phyloP scores from a whole-genome alignment of 2,329 filamentous ascomycete genomes.

The Xylaria sp. region DNA sequence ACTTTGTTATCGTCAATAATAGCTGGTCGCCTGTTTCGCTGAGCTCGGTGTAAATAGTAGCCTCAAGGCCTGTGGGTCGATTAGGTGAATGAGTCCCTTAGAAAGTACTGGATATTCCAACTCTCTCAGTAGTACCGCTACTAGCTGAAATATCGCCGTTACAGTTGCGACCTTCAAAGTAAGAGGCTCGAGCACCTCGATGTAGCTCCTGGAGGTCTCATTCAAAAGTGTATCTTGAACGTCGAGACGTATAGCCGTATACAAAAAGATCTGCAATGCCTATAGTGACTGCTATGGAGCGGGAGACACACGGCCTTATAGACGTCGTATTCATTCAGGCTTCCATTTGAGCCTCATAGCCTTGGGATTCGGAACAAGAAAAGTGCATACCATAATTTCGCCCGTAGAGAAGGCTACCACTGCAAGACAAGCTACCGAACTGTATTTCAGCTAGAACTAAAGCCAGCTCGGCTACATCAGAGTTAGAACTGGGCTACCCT shows the following conservation, averaged over 20 bases:
- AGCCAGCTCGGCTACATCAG: neutral
- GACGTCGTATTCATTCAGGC: neutral
- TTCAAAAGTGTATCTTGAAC: neutral
- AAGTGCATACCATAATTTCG: neutral
- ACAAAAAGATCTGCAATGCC: neutral
- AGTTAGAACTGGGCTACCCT: neutral
- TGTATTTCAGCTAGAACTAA: constrained; percentile 8
- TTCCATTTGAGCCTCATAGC: constrained; percentile 16
- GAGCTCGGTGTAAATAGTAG: neutral
- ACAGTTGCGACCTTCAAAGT: neutral
- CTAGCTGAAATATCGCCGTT: neutral
- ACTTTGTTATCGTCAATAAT: neutral
- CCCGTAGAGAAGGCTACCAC: neutral
- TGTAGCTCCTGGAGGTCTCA: neutral
- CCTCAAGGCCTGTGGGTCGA: neutral
- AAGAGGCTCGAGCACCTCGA: neutral
- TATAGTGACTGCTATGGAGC: neutral
- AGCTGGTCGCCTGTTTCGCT: neutral
- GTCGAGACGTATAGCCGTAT: neutral
- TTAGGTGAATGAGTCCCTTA: neutral
- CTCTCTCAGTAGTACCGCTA: neutral
- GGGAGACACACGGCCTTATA: constrained; percentile 2
- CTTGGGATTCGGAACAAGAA: neutral
- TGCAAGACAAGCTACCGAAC: neutral
- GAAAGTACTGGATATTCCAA: neutral